Evolutionary conservation across 805 yeast genomes (phyloP).

Genomic region (Phaffomyces antillensis): DNA sequence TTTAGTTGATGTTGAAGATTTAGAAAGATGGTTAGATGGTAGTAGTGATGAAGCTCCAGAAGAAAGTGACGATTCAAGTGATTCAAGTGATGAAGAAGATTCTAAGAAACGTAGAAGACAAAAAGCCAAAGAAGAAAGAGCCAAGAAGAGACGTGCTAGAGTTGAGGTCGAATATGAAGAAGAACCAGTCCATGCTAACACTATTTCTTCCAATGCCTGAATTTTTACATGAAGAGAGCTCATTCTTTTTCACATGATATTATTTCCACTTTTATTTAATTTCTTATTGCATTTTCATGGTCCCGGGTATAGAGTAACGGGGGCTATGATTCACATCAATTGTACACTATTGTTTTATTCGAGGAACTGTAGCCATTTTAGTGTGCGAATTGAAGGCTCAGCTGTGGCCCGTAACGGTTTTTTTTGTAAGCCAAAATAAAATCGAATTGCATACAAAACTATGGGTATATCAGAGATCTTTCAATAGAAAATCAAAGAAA

Average conservation of each 20-base stretch:
- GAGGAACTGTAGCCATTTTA: background rate
- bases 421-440: background rate
- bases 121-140: constrained; percentile 31
- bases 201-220: constrained; percentile 12
- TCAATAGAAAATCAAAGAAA: too few relatives aligned
- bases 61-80: constrained; percentile 31
- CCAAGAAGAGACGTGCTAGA: constrained; percentile 55
- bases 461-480: too few relatives aligned
- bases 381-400: background rate
- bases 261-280: background rate
- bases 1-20: constrained; percentile 89
- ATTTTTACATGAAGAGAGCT: too few relatives aligned
- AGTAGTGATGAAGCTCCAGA: constrained; percentile 32
- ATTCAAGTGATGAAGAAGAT: constrained; percentile 30
- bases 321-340: background rate
- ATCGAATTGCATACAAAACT: background rate
- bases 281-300: constrained; percentile 4
- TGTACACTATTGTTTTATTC: constrained; percentile 1
- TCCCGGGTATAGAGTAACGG: background rate
- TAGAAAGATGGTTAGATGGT: constrained; percentile 79
- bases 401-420: background rate
- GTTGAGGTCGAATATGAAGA: constrained; percentile 83
- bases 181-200: constrained; percentile 36
- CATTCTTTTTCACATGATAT: too few relatives aligned
- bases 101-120: constrained; percentile 30